These are phyloP conservation scores for Phalaenopsis equestris DNA, from an alignment of 106 monocot species.

Conservation along the genomic window DNA sequence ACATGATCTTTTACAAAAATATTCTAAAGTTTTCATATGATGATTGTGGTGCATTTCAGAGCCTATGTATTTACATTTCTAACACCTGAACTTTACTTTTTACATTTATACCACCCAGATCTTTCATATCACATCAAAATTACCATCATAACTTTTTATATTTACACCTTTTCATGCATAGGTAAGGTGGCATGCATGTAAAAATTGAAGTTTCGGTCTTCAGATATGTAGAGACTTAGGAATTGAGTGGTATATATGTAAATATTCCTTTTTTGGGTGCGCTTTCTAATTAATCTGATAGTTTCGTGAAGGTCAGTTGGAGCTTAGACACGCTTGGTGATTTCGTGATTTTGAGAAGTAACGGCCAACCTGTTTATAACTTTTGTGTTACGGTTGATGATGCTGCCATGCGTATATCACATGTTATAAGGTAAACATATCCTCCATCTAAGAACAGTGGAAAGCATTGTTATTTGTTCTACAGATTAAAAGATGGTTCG, in stretches of 20 bases:
- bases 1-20: background rate
- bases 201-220: no score
- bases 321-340: conserved; percentile 89
- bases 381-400: conserved; percentile 99
- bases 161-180: no score
- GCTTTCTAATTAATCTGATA: conserved; percentile 35
- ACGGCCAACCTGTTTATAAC: conserved; percentile 98
- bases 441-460: background rate
- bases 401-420: conserved; percentile 91
- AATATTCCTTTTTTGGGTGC: no score
- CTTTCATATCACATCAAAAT: no score
- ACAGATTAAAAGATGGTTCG: background rate
- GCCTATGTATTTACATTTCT: background rate
- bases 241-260: no score
- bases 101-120: no score
- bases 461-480: background rate
- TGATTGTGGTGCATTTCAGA: background rate
- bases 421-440: conserved; percentile 77
- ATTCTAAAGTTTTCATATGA: background rate
- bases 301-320: conserved; percentile 96
- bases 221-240: no score
- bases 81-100: no score
- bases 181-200: no score
- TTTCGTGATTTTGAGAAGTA: conserved; percentile 96
- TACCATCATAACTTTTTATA: no score